A percentile compares a stretch with the other conserved stretches of the same genome.
Conservation (phyloP, 805 yeast genomes). For the Saccharomycopsis javanensis region DNA sequence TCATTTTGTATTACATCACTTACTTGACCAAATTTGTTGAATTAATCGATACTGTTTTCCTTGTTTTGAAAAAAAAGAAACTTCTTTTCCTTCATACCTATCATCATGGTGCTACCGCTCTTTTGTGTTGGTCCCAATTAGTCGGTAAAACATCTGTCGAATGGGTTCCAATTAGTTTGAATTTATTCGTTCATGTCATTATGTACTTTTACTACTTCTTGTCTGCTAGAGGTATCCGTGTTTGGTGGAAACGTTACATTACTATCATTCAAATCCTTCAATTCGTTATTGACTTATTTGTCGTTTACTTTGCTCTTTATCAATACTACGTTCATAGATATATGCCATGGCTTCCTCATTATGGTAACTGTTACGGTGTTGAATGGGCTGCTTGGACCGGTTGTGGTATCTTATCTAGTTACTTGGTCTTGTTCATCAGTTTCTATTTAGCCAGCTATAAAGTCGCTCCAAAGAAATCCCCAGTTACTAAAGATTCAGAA, state of each 20-base stretch:
- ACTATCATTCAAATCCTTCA: constrained; percentile 93
- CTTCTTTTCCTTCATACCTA: constrained; percentile 89
- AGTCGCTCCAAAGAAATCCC: constrained; percentile 26
- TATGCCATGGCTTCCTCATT: constrained; percentile 58
- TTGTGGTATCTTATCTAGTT: constrained; percentile 76
- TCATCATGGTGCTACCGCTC: constrained; percentile 97
- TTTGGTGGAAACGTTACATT: constrained; percentile 99
- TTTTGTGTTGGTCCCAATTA: constrained; percentile 87
- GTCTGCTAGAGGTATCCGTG: constrained; percentile 85
- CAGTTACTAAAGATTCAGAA: constrained; percentile 17
- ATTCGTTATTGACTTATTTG: constrained; percentile 78
- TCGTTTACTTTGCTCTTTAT: constrained; percentile 90
- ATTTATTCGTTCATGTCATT: constrained; percentile 86
- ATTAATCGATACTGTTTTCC: constrained; percentile 81
- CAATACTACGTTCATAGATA: constrained; percentile 45
- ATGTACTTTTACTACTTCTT: constrained; percentile 98
- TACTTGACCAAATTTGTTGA: constrained; percentile 85
- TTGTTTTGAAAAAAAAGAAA: constrained; percentile 86
- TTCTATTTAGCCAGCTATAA: constrained; percentile 86
- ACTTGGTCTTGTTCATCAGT: constrained; percentile 81
- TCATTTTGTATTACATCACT: constrained; percentile 79
- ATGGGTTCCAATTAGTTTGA: constrained; percentile 89
- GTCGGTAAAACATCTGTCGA: constrained; percentile 84
- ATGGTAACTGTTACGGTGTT: constrained; percentile 84
- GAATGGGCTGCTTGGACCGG: constrained; percentile 92